Evolutionary conservation across 1,284 basidiomycete species (phyloP).

Genomic region (Mrakiaceae sp.): DNA sequence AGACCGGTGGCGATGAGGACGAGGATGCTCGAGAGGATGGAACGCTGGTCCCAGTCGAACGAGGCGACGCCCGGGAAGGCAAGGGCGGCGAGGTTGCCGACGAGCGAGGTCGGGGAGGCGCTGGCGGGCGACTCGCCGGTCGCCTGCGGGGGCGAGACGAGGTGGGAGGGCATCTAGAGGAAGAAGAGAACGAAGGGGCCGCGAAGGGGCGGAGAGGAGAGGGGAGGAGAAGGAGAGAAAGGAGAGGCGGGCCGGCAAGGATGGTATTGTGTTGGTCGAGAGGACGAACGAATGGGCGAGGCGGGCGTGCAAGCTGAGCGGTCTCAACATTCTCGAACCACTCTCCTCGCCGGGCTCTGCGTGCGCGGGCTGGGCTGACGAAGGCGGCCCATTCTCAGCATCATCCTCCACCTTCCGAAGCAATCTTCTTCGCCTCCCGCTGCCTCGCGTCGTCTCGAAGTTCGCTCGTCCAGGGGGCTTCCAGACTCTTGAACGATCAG

Average conservation of each 20-base stretch:
- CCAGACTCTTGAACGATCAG: too few relatives aligned
- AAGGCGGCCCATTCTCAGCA: too few relatives aligned
- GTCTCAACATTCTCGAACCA: too few relatives aligned
- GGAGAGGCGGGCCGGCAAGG: not conserved
- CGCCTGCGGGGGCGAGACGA: not conserved
- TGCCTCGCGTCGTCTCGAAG: too few relatives aligned
- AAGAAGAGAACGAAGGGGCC: not conserved
- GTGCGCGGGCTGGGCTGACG: too few relatives aligned
- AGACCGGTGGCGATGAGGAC: conserved; percentile 32
- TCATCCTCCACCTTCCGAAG: too few relatives aligned
- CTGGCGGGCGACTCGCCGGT: not conserved
- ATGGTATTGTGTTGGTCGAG: too few relatives aligned
- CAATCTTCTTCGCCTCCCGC: too few relatives aligned
- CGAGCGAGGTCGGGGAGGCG: not conserved
- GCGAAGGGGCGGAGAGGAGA: not conserved
- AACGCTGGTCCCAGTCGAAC: not conserved
- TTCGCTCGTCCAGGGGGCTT: too few relatives aligned
- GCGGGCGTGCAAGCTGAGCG: too few relatives aligned
- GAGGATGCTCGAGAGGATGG: conserved; percentile 27
- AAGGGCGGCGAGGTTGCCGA: not conserved
- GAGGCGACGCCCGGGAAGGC: not conserved
- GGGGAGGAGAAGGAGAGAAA: not conserved
- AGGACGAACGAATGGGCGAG: too few relatives aligned
- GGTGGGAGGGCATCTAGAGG: conserved; percentile 5
- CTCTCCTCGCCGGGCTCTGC: too few relatives aligned